Evolutionary conservation across 108 stramenopile genomes (phyloP), one percentile per base, ranked within the genome.

Genomic region (Asterionellopsis glacialis): DNA sequence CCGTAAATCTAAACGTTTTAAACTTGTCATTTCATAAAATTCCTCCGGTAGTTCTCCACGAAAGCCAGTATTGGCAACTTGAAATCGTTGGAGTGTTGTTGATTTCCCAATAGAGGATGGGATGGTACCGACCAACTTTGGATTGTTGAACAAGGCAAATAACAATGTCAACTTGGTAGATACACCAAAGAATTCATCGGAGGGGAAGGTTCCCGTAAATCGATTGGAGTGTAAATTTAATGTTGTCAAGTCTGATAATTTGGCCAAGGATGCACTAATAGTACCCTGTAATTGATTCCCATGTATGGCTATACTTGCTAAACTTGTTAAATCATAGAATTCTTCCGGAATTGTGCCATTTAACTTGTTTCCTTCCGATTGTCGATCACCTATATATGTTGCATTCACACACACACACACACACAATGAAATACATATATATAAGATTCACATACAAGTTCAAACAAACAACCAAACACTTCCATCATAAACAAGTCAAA

Each of bases 11-110:
- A 48, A 55, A 9, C 23, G 53, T 13, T 44, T 51, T 22, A 73
- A 43, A 11, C 38, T 21, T 0, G 52, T 66, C 33, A 73, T 27
- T 18, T 19, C 21, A 49, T 51, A 67, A 6, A 73, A 39, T 44
- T 54, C 65, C 4, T 56, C 59, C 26, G 89, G 84, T 40, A 90
- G 73, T 15, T 61, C 60, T 6, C 89, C 89, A 18, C 63, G 55
- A n/a, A 90, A 68, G 10, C 42, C 53, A 64, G 86, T 90, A 22
- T 75, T 57, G 57, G 78, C 71, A 4, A 84, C 19, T 48, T 21
- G 19, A 16, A 48, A 21, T 21, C 21, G 19, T 16, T 21, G 6
- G 9, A 54, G 11, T 26, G 2, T 4, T 1, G 52, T 10, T 2
- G 22, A 27, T 26, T 10, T 4, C 4, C 24, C 21, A 54, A 54